Base-by-base conservation (phyloP, 2,329 filamentous ascomycete genomes). In the Microsporum canis region DNA sequence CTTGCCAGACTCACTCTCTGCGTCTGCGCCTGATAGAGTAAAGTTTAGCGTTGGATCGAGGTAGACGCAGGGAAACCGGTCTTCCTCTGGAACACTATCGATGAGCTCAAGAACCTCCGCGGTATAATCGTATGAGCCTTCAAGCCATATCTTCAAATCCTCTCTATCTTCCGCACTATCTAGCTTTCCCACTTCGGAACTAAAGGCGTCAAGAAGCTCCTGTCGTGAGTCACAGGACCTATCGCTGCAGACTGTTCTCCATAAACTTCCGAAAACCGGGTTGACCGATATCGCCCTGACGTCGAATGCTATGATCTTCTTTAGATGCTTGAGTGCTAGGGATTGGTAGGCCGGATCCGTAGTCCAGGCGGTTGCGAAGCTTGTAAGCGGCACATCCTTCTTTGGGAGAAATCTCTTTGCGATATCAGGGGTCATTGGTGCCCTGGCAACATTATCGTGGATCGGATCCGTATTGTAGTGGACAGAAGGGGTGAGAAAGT, bases 161-260 rank as follows among this genome's bases (percentile, higher is more conserved):
- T 58, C 61, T 63, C 75, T 78, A 45, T 77, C 71, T 0, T 70
- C 65, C 0, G 49, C 36, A 33, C 75, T 60, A 0, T 55, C 27
- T 31, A 79, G 72, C 0, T 63, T 68, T 3, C 77, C 72, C 1
- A 80, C 71, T n/a, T 72, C 63, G 0, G 66, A 61, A 1, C 77
- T 72, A 59, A 82, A 81, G 0, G 71, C 66, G n/a, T 71, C 63
- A 14, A 80, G 71, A 0, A 81, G 70, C 1, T 65, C 69, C 47
- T 78, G 73, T 2, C 79, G 75, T 1, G 68, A 70, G 0, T 72
- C 66, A 62, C 77, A 76, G 1, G 65, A 63, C 2, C 77, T 72
- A 65, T 82, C 78, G 53, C 73, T 79, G 68, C 78, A 81, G 3
- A 81, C 72, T 0, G 76, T 71, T 5, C 79, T 72, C 79, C 79